A percentile compares a stretch with the other conserved stretches of the same genome.
phyloP scores from a whole-genome alignment of 176 grass and related monocot genomes.

The barley (Hordeum vulgare) region MorexV3_pseudomolecules_assembly NC_058520.1:176624002-176624501 shows the following conservation, averaged over 20 bases:
- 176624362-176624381: conserved; percentile 42
- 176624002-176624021: conserved; percentile 1
- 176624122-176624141: conserved; percentile 11
- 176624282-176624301: conserved; percentile 92
- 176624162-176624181: background rate
- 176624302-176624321: conserved; percentile 80
- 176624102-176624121: background rate
- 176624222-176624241: background rate
- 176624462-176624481: background rate
- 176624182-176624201: background rate
- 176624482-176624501: conserved; percentile 45
- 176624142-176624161: conserved; percentile 27
- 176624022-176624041: conserved; percentile 11
- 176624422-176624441: conserved; percentile 20
- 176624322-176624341: conserved; percentile 87
- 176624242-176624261: conserved; percentile 30
- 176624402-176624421: conserved; percentile 76
- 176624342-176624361: conserved; percentile 71
- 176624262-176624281: conserved; percentile 46
- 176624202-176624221: conserved; percentile 15
- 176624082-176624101: background rate
- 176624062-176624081: background rate
- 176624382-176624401: conserved; percentile 26
- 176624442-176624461: background rate
- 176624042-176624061: background rate